Evolutionary conservation across 306 rosid species (phyloP).

Genomic region (Medicago arabica): DNA sequence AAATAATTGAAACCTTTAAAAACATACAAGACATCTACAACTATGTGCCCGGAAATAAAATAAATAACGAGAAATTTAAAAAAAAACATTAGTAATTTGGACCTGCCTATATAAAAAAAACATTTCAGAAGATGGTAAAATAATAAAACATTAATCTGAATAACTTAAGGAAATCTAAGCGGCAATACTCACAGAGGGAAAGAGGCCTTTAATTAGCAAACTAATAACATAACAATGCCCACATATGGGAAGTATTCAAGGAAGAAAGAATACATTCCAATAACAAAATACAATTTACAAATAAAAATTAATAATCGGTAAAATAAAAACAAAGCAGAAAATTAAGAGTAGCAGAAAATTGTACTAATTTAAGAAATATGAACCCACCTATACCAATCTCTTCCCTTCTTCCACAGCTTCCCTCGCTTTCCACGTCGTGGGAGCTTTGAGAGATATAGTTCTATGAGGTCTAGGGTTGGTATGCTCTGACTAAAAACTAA

Average conservation of each 20-base stretch:
- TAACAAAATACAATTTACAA: conserved; percentile 11
- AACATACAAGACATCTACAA: conserved; percentile 23
- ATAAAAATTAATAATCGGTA: background rate
- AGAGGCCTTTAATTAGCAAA: conserved; percentile 33
- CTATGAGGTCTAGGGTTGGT: conserved; percentile 91
- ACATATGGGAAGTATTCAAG: conserved; percentile 5
- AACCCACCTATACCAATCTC: conserved; percentile 97
- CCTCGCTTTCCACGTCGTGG: conserved; percentile 69
- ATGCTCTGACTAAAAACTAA: conserved; percentile 98
- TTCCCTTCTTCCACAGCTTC: conserved; percentile 90
- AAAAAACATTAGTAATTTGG: conserved; percentile 12
- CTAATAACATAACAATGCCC: conserved; percentile 31
- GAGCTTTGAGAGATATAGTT: conserved; percentile 78
- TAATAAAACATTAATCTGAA: background rate
- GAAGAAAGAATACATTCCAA: conserved; percentile 32
- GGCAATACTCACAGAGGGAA: conserved; percentile 4
- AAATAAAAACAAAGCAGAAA: conserved; percentile 25
- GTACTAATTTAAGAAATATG: conserved; percentile 34
- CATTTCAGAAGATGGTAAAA: background rate
- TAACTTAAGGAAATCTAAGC: background rate
- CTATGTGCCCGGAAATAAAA: background rate
- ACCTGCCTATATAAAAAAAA: conserved; percentile 22
- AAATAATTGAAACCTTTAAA: conserved; percentile 26
- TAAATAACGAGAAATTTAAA: background rate
- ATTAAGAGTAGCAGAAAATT: conserved; percentile 29